Evolutionary conservation across 164 flowering plant genomes (phyloP).

Genomic region (Brasenia schreberi): DNA sequence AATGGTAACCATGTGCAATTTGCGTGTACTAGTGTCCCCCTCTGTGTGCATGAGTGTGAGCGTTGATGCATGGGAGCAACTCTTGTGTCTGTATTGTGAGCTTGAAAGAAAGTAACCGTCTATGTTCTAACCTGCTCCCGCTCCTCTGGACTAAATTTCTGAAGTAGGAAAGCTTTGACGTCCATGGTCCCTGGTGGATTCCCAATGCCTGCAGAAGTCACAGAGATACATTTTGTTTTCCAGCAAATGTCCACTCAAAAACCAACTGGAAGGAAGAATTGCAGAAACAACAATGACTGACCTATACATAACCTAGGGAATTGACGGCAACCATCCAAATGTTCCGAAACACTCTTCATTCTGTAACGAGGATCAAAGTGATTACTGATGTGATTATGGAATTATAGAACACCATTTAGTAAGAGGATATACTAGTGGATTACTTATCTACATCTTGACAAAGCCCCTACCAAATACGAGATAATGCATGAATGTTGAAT

Average conservation of each 20-base stretch:
- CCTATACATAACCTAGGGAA: conserved; percentile 92
- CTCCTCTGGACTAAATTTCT: conserved; percentile 71
- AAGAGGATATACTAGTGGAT: background rate
- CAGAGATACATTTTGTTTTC: background rate
- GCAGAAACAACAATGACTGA: conserved; percentile 12
- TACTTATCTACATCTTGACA: background rate
- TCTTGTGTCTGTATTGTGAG: no score
- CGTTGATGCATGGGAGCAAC: background rate
- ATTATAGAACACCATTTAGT: background rate
- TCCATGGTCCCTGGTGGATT: conserved; percentile 97
- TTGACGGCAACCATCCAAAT: conserved; percentile 62
- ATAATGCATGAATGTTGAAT: no score
- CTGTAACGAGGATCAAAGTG: conserved; percentile 21
- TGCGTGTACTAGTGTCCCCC: no score
- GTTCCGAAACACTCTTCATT: conserved; percentile 73
- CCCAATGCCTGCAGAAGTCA: conserved; percentile 54
- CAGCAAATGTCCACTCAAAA: background rate
- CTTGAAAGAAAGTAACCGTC: background rate
- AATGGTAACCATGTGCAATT: no score
- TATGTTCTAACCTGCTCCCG: conserved; percentile 45
- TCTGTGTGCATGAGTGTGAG: no score
- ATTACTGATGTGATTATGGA: background rate
- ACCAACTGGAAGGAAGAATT: background rate
- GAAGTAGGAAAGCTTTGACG: conserved; percentile 84
- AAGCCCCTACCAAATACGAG: no score